phyloP scores from a whole-genome alignment of 2,329 filamentous ascomycete species.

The Fusarium buxicola region DNA sequence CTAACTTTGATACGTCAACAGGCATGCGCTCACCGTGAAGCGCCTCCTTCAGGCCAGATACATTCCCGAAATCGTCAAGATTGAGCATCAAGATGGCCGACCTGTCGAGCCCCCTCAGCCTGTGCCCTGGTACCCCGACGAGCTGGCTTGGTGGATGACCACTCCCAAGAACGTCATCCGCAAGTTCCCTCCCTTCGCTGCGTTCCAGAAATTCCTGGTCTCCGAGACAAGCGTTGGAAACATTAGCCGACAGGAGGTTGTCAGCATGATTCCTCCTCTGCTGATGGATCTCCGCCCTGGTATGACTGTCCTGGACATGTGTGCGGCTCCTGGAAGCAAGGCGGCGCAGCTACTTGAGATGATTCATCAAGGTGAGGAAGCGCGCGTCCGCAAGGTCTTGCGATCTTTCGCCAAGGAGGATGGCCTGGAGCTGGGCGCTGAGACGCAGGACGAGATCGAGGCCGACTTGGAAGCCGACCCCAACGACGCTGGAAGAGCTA shows the following conservation, averaged over 20 bases:
- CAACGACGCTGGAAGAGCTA: constrained; percentile 85
- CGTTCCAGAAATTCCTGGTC: constrained; percentile 97
- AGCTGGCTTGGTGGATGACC: constrained; percentile 97
- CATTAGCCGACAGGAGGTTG: constrained; percentile 96
- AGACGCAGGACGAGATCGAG: constrained; percentile 61
- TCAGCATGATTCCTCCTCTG: constrained; percentile 98
- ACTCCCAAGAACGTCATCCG: constrained; percentile 96
- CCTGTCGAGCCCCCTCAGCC: constrained; percentile 83
- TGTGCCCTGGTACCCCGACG: constrained; percentile 93
- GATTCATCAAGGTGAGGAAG: constrained; percentile 92
- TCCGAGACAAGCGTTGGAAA: constrained; percentile 98
- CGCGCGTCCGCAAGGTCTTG: constrained; percentile 79
- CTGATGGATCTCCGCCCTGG: constrained; percentile 91
- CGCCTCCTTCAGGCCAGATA: constrained; percentile 88
- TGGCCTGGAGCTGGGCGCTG: constrained; percentile 62
- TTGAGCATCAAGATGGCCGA: constrained; percentile 84
- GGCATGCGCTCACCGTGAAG: constrained; percentile 92
- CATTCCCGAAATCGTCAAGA: constrained; percentile 88
- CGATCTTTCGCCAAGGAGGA: constrained; percentile 71
- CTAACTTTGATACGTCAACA: constrained; percentile 50
- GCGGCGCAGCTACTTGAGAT: constrained; percentile 95
- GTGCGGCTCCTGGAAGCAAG: constrained; percentile 96
- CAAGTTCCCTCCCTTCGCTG: constrained; percentile 91
- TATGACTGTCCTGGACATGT: constrained; percentile 95
- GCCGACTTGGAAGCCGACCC: constrained; percentile 68